A percentile compares a stretch with the other conserved stretches of the same genome.
Conservation (phyloP, 768 basidiomycete genomes). For the Serendipita sp. region DNA sequence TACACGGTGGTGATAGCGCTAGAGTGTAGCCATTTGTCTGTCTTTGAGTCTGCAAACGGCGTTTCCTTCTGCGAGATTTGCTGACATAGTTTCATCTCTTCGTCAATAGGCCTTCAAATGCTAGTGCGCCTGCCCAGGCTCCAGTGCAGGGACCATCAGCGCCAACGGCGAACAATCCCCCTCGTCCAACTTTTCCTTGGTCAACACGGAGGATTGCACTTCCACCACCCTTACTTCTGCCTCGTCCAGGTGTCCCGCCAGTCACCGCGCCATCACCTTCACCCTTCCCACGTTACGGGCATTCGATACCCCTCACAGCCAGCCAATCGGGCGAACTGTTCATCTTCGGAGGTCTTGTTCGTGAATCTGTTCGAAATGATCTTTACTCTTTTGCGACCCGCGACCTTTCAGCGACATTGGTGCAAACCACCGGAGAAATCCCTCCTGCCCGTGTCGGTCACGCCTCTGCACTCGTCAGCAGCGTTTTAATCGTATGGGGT, state of each 20-base stretch:
- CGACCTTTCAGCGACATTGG: constrained; percentile 59
- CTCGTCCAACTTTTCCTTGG: constrained; percentile 65
- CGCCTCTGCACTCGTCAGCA: constrained; percentile 87
- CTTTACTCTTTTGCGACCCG: constrained; percentile 77
- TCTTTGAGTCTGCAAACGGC: background rate
- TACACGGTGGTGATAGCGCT: background rate
- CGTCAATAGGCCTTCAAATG: background rate
- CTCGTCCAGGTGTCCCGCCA: constrained; percentile 47
- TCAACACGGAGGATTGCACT: constrained; percentile 56
- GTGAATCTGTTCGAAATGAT: constrained; percentile 80
- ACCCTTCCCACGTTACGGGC: constrained; percentile 93
- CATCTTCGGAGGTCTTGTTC: constrained; percentile 91
- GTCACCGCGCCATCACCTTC: constrained; percentile 59
- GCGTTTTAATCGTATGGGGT: constrained; percentile 94
- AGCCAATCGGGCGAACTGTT: constrained; percentile 79
- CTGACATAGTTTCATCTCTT: background rate
- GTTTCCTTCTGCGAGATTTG: constrained; percentile 4
- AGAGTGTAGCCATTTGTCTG: background rate
- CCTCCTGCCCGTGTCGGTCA: constrained; percentile 91
- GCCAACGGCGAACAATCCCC: constrained; percentile 3
- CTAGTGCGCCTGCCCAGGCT: background rate
- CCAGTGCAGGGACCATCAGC: constrained; percentile 12
- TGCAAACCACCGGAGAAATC: constrained; percentile 78
- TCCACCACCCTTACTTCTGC: constrained; percentile 46
- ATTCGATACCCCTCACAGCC: constrained; percentile 68